These are phyloP conservation scores for Ulota crispa DNA, from an alignment of 225 moss, liverwort and hornwort genomes.

Conservation along the genomic window DNA sequence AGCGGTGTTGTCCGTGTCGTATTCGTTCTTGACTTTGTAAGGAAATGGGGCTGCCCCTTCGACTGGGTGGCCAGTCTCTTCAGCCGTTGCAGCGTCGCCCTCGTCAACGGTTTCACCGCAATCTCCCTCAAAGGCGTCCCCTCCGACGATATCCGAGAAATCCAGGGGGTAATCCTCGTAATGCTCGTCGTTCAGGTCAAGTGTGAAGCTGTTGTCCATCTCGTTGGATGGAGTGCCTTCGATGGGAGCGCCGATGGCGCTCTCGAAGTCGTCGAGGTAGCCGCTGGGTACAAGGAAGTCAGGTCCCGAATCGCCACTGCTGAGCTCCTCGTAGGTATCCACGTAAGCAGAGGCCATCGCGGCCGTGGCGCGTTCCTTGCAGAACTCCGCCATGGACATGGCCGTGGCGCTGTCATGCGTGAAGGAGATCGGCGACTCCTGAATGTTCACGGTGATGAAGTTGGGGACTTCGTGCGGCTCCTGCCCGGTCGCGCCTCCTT, in stretches of 20 bases:
- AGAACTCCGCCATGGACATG: slow-evolving; percentile 50
- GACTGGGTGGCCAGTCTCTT: neutral
- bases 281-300: slow-evolving; percentile 60
- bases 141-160: slow-evolving; percentile 53
- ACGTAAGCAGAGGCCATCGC: slow-evolving; percentile 31
- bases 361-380: slow-evolving; percentile 47
- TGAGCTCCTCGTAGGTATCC: slow-evolving; percentile 42
- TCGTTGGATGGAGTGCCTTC: slow-evolving; percentile 14
- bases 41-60: neutral
- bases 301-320: slow-evolving; percentile 48
- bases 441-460: slow-evolving; percentile 63
- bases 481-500: slow-evolving; percentile 6
- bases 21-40: slow-evolving; percentile 59
- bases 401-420: slow-evolving; percentile 55
- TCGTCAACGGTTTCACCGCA: slow-evolving; percentile 30
- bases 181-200: slow-evolving; percentile 38
- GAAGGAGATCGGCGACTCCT: slow-evolving; percentile 55
- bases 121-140: slow-evolving; percentile 56
- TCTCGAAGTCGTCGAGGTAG: slow-evolving; percentile 54
- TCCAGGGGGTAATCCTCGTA: slow-evolving; percentile 54
- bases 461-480: slow-evolving; percentile 52
- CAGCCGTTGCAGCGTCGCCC: neutral
- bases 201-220: neutral
- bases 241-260: slow-evolving; percentile 32
- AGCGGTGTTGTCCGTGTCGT: slow-evolving; percentile 22